Base-by-base conservation (phyloP, 2,329 filamentous ascomycete species). In the Thielaviopsis cerberus region DNA sequence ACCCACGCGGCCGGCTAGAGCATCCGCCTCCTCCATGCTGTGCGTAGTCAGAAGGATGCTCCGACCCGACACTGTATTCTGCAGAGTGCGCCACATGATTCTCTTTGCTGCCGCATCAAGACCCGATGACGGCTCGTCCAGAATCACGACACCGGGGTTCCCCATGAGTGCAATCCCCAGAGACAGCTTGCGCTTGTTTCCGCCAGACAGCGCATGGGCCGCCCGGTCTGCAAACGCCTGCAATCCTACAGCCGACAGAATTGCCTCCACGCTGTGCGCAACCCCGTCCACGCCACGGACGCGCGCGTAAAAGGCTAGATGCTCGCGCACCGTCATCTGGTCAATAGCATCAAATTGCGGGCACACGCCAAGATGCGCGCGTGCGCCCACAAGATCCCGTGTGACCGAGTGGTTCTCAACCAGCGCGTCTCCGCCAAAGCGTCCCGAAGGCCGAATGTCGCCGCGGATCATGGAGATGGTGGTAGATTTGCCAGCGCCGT, bases 21-120 rank as follows among this genome's bases (percentile, higher is more conserved):
- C 89, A 65, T 94, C 88, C 0, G 90, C 91, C 70, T 96, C 91
- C 68, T 96, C 90, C 89, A 96, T 95, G 54, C 81, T 87, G 69
- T 97, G 91, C 0, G 91, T 96, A 0, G 91, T 96, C 20, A 97
- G 77, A 1, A 97, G 75, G 17, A 96, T 80, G 0, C 84, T 86
- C n/a, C 90, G 79, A 0, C 88, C 88, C 0, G 81, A 78, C 0
- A 85, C 82, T 3, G 90, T 82, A 1, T 81, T 77, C 3, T 80
- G 79, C 0, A 96, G 75, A 0, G 89, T 94, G 59, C 81, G 81
- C 91, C 91, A 96, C 86, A 97, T 94, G 63, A 94, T 79, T 50
- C 91, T 80, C 69, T 96, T 96, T 0, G 88, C 85, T 0, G 88
- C 88, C 0, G 90, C 89, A 64, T 97, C 91, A 73, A 96, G 86